Evolutionary conservation across 2,329 filamentous ascomycete genomes (phyloP).

Genomic region (Epichloe gansuensis): DNA sequence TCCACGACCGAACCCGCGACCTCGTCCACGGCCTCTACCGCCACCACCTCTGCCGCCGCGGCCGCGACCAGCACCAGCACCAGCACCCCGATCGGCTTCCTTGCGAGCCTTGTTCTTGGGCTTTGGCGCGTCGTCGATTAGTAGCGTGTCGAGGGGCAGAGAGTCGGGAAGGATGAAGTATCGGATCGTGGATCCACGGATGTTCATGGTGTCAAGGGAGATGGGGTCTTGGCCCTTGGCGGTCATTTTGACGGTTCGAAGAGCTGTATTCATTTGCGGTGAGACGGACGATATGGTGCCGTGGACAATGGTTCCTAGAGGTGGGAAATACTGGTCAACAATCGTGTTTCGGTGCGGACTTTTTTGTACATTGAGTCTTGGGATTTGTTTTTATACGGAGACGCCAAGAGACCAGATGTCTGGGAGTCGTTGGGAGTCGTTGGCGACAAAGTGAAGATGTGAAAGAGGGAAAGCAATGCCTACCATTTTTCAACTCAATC

Average conservation of each 20-base stretch:
- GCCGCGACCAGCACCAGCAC: constrained; percentile 39
- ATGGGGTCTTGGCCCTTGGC: constrained; percentile 76
- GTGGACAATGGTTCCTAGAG: constrained; percentile 78
- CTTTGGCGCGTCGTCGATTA: constrained; percentile 94
- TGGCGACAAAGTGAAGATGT: background rate
- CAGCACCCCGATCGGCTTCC: constrained; percentile 53
- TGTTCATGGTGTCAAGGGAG: constrained; percentile 86
- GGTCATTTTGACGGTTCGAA: constrained; percentile 96
- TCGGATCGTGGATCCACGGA: constrained; percentile 88
- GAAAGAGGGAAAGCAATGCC: constrained; percentile 5
- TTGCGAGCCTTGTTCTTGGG: constrained; percentile 99
- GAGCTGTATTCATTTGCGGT: constrained; percentile 95
- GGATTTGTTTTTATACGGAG: background rate
- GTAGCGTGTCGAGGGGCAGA: constrained; percentile 82
- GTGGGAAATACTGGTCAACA: background rate
- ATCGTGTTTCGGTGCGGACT: background rate
- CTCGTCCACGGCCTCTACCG: constrained; percentile 29
- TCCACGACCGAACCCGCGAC: constrained; percentile 14
- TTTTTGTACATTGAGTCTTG: background rate
- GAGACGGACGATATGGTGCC: constrained; percentile 95
- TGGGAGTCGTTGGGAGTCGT: background rate
- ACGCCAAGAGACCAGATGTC: background rate
- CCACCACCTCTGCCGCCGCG: constrained; percentile 42
- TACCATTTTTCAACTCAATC: constrained; percentile 97
- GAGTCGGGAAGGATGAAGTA: constrained; percentile 96